Evolutionary conservation across 2,329 filamentous ascomycete species (phyloP), one percentile per base, ranked within the genome.

Genomic region (Alternaria brassicicola): DNA sequence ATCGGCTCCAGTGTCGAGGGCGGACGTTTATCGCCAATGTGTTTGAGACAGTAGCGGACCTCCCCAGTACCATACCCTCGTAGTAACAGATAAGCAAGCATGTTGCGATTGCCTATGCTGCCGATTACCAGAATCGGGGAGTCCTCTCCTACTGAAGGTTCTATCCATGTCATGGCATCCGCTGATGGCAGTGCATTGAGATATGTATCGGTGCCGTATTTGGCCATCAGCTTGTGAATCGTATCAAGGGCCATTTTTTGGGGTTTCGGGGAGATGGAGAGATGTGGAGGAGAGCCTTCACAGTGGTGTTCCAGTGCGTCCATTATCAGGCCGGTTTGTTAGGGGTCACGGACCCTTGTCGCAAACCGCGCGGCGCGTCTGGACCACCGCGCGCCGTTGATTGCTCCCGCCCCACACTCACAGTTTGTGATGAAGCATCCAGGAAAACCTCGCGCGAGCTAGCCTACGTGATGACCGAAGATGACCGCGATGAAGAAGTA

Each of bases 71-170:
- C 62, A 17, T 55, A 55, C 17, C 59, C 52, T 12, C 41, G 41
- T 25, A 38, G 42, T 6, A 42, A 26, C 10, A 62, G 17, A 28
- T 52, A 62, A 15, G 62, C 56, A 33, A 62, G 49, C 26, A 64
- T 41, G 8, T 62, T 47, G 21, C 26, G 30, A 6, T 36, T 51
- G 6, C 55, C 36, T 10, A 30, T 21, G 25, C 17, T 46, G 3
- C 55, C 58, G 23, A 61, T 50, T 6, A 59, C 17, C 5, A 63
- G 50, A 21, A 47, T 52, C 8, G 43, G 43, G 19, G 17, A 17
- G 10, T 21, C 46, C 38, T 43, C 38, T 30, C 26, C 49, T 41
- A 7, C 33, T 28, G 49, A 12, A 31, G 36, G 17, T 19, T 35
- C 33, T 17, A 45, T 38, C 61, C 61, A 64, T 28, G 45, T 43